Base-by-base conservation (phyloP, 768 basidiomycete genomes). In the Leucocoprinus sp. region DNA sequence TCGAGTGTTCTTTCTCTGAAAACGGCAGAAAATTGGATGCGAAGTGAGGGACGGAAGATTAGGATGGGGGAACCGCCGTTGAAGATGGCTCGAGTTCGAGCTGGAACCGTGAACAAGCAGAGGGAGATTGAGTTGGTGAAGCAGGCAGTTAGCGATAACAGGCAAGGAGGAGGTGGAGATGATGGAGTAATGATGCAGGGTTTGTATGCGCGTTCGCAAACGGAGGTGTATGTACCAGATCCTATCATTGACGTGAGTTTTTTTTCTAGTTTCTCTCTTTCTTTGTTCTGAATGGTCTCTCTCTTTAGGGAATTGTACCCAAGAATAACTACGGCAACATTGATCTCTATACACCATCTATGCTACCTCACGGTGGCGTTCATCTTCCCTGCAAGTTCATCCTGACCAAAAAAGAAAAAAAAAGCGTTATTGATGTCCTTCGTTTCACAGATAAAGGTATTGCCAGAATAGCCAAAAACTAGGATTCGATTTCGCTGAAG, bases 281-380 rank as follows among this genome's bases (percentile, higher is more conserved):
- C 42, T 43, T 27, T 14, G 34, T 47, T 8, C 22, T n/a, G 12
- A 14, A 28, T 34, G 21, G 29, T 39, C 38, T 31, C 23, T 4
- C 23, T 43, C 24, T 55, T 21, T 56, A 98, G 93, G 95, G 95
- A 24, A 80, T 78, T 59, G 76, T 99, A 23, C 93, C 93, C 5
- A 93, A 89, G 67, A 99, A 99, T 57, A 79, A 83, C 52, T 99
- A 95, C 60, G 95, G 95, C 14, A 99, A 97, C 60, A 87, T 99
- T 52, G 95, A 99, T 64, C 65, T 99, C 19, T 99, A 95, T 61
- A 89, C 88, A 19, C 84, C 89, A 22, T 83, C 89, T 3, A 99
- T 99, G 96, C 72, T 98, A 23, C 96, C 96, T 2, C 64, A 60
- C 42, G 96, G 96, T 15, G 89, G 78, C 4, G 82, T 70, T 2